Evolutionary conservation across 331 rosid species (phyloP), one percentile per base, ranked within the genome.

Genomic region (Phaseolus coccineus): DNA sequence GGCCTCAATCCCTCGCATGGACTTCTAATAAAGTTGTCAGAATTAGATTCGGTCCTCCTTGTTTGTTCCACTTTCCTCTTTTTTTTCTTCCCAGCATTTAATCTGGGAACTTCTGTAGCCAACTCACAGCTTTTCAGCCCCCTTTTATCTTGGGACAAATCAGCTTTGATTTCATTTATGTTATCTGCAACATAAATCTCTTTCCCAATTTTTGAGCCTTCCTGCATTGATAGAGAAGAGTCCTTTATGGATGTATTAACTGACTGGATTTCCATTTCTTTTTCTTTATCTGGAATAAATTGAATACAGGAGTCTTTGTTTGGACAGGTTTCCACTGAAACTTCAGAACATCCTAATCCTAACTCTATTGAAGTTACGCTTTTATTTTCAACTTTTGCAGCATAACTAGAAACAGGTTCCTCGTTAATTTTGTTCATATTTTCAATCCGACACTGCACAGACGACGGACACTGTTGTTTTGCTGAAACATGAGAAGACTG

Each of bases 1-100:
- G 96, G 90, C 73, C 99, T 88, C 87, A 96, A 78, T 53, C 98
- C 86, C 85, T 96, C 99, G 85, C 99, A 96, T 74, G 99, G 99
- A 71, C 99, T 85, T 82, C 87, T 84, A 37, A 87, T 87, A 75
- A 86, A 96, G 68, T 87, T 89, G 67, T 19, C 24, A 82, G 75
- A 80, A 71, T 50, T 50, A 4, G 71, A 28, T 63, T 69, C 79
- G 67, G 50, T 68, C 71, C 88, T 81, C 22, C 68, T 69, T 33
- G 84, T 47, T 69, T 51, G 85, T 69, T 91, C 94, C 73, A 72
- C 19, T 63, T 86, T 85, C 78, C 88, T 90, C 79, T 79, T 89
- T 77, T 88, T 85, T 87, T 85, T 90, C 68, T 75, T 84, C 42
- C 33, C 76, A 8, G 73, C 16, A 69, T 73, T 83, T 64, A 83